A percentile compares a stretch with the other conserved stretches of the same genome.
phyloP scores from a whole-genome alignment of 306 rosid species.

The Adenanthera pavonina region DNA sequence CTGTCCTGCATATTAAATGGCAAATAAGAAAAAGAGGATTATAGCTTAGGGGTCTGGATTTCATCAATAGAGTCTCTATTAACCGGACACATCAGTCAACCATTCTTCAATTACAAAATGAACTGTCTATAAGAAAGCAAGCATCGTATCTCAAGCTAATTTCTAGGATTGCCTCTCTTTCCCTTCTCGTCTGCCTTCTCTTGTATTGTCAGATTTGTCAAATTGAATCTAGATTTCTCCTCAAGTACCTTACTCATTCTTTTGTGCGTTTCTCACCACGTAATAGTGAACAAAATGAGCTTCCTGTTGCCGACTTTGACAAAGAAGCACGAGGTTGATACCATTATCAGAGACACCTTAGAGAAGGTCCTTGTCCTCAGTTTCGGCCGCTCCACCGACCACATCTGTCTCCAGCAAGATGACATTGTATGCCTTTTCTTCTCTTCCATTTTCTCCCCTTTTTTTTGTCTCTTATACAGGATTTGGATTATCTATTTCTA shows the following conservation, averaged over 20 bases:
- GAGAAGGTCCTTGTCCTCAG: constrained; percentile 1
- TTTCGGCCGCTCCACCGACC: background rate
- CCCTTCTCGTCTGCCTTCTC: background rate
- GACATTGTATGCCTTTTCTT: background rate
- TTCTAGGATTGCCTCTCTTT: constrained; percentile 29
- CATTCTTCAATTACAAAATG: constrained; percentile 5
- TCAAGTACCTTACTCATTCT: background rate
- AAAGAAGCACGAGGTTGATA: background rate
- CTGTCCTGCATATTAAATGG: background rate
- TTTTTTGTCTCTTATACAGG: background rate
- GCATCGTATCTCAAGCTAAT: background rate
- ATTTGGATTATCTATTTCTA: background rate
- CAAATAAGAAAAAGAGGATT: constrained; percentile 17
- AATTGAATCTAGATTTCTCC: constrained; percentile 26
- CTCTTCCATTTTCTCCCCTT: background rate
- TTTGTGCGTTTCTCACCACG: no score
- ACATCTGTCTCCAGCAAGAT: background rate
- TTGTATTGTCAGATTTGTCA: background rate
- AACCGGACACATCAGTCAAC: background rate
- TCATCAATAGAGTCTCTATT: constrained; percentile 13
- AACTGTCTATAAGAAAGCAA: constrained; percentile 23
- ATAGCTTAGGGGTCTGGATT: constrained; percentile 8
- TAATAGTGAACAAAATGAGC: background rate
- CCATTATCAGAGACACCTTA: background rate
- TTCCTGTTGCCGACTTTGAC: background rate